Evolutionary conservation across 805 yeast species (phyloP).

Genomic region (Candida tallmaniae): DNA sequence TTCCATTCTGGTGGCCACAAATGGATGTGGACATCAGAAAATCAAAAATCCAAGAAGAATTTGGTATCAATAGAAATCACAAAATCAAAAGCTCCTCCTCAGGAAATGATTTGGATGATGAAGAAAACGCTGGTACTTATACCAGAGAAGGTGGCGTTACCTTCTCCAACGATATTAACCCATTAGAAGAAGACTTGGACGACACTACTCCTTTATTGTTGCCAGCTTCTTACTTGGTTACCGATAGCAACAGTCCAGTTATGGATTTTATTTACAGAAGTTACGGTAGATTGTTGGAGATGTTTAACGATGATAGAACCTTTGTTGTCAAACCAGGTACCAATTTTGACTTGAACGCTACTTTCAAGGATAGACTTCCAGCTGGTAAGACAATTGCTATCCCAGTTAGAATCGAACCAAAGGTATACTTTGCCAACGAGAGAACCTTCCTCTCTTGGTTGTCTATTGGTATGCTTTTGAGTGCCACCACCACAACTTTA

Average conservation of each 20-base stretch:
- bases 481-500: constrained; percentile 84
- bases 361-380: constrained; percentile 63
- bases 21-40: constrained; percentile 94
- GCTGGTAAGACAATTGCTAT: constrained; percentile 86
- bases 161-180: constrained; percentile 42
- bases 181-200: constrained; percentile 48
- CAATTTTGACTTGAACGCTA: constrained; percentile 38
- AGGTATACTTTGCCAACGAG: constrained; percentile 98
- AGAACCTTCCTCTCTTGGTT: constrained; percentile 93
- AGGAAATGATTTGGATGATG: constrained; percentile 66
- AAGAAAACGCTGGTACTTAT: constrained; percentile 43
- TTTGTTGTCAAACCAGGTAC: constrained; percentile 43
- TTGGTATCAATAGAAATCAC: constrained; percentile 54
- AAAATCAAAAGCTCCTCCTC: constrained; percentile 30
- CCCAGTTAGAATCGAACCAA: constrained; percentile 96
- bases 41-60: constrained; percentile 59
- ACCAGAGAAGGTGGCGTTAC: constrained; percentile 27
- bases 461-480: constrained; percentile 81
- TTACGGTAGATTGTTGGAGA: constrained; percentile 35
- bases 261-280: constrained; percentile 25
- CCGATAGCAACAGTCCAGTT: constrained; percentile 26
- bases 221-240: constrained; percentile 29
- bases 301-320: constrained; percentile 42
- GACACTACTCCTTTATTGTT: constrained; percentile 40
- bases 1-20: constrained; percentile 98